Base-by-base conservation (phyloP, 257 asterid species). In the Solanum clarkiae region DNA sequence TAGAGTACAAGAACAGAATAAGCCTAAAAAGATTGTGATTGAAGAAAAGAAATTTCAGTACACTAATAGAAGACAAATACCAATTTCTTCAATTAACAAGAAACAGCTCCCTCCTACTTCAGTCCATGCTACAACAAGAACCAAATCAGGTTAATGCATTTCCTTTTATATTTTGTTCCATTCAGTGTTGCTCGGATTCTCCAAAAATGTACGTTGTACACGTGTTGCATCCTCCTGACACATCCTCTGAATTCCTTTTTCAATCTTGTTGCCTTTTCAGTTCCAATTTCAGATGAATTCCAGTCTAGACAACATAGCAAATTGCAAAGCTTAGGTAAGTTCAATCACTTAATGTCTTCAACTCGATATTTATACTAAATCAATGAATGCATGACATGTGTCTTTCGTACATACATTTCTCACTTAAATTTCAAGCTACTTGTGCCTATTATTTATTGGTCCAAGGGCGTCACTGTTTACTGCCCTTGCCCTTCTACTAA, bases 251-350 rank as follows among this genome's bases (percentile, higher is more conserved):
- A 32, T 36, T 24, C 79, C 2, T 20, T 71, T 44, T n/a, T 14
- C 36, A 15, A 83, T 84, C 18, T 55, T 82, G 56, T 16, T 88
- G 54, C 4, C 54, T 62, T 80, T 40, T 53, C n/a, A 68, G 86
- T 87, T 86, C 82, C 87, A 87, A 92, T 42, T 86, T 55, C 94
- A 89, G 93, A 90, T 59, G 60, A 86, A 85, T 36, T 10, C 74
- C 90, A 79, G 24, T 90, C 92, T 56, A 93, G 92, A 89, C 84
- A 89, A 17, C 91, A 84, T 82, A 87, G 91, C 90, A 93, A 86
- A 88, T 63, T 96, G 26, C 94, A 94, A 82, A 91, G 93, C 72
- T 87, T 94, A 69, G 96, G 99, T 96, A 80, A 94, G 94, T 84
- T 87, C 47, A 15, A 24, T 49, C 62, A 49, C 45, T 49, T 75